Base-by-base conservation (phyloP, 345 rosid genomes). In the Psidium friedrichsthalianum region DNA sequence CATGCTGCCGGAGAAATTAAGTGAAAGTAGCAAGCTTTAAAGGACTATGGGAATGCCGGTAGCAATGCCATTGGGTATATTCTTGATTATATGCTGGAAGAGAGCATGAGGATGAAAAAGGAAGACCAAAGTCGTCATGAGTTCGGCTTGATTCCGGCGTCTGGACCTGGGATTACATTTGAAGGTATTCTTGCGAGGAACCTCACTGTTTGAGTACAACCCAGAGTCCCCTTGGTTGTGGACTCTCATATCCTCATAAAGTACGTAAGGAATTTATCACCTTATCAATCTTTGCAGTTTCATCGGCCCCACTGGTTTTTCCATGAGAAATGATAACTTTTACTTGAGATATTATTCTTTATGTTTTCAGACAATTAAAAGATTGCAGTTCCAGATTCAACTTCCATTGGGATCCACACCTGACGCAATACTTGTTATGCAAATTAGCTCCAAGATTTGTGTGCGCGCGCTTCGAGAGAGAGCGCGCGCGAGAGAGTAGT, bases 161-260 rank as follows among this genome's bases (percentile, higher is more conserved):
- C 96, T 81, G 99, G 99, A 74, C 99, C 99, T 7, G 99, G 99
- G 83, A 91, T 98, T 84, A 98, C 99, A 83, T 94, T 96, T n/a
- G 99, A 95, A 89, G 99, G 98, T 82, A 94, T 97, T 85, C 95
- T 95, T 52, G 99, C 98, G 36, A 91, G 99, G 89, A 94, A 96
- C 89, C 94, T 96, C 69, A 87, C 92, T 21, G 83, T 90, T 82
- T 90, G 84, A 87, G 69, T 11, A 8, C 22, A 27, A 27, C 76
- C 76, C 22, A 16, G 44, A 29, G 11, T 40, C 74, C 40, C 74
- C 74, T 21, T 6, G 29, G 3, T 15, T 15, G 11, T 61, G 22
- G 74, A 29, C 40, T 29, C 74, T 61, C 18, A 29, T 18, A 61
- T 29, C 74, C 21, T 61, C 32, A 78, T 21, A 25, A 21, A 44